Base-by-base conservation (phyloP, 768 basidiomycete genomes). In the Mycena alexandri region DNA sequence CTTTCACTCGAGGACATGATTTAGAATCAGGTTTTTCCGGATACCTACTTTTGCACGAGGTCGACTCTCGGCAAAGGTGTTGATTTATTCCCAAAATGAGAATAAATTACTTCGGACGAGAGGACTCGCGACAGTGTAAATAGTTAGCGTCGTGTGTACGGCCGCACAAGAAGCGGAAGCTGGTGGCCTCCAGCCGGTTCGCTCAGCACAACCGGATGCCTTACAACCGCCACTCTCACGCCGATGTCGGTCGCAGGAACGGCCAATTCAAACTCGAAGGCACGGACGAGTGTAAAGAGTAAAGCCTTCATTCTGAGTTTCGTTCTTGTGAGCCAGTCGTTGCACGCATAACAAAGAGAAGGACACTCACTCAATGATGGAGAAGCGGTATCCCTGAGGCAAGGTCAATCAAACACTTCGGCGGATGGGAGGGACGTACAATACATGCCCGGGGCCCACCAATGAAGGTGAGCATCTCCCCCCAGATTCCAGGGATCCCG, bases 361-460 rank as follows among this genome's bases (percentile, higher is more conserved):
- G 9, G n/a, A n/a, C 22, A 53, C 52, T 33, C 52, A 53, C 60
- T 65, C 66, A 7, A 50, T 47, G 52, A 67, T 34, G 29, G 66
- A 38, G 66, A 67, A 67, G 14, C 60, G 34, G 46, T 22, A 67
- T 78, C 84, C 44, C 44, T 46, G 19, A n/a, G 9, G 16, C 17
- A 46, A 46, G 10, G 44, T 46, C 17, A 46, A 46, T 7, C 10
- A 19, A 46, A n/a, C 19, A n/a, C 10, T n/a, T 10, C 16, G 44
- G 10, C 10, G n/a, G 10, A 10, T 17, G 10, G 44, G 44, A 46
- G 1, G 44, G 21, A 17, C 44, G 16, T n/a, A 46, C 66, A 44
- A 85, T 83, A 67, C 85, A 86, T 0, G 79, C 76, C 19, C 79
- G 78, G 9, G 83, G 81, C 22, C 85, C 85, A 29, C 81, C 83